Percentiles rank a stretch among this genome's conserved stretches.
phyloP scores from a whole-genome alignment of 495 filamentous ascomycete genomes.

The Penicillium simplicissimum region DNA sequence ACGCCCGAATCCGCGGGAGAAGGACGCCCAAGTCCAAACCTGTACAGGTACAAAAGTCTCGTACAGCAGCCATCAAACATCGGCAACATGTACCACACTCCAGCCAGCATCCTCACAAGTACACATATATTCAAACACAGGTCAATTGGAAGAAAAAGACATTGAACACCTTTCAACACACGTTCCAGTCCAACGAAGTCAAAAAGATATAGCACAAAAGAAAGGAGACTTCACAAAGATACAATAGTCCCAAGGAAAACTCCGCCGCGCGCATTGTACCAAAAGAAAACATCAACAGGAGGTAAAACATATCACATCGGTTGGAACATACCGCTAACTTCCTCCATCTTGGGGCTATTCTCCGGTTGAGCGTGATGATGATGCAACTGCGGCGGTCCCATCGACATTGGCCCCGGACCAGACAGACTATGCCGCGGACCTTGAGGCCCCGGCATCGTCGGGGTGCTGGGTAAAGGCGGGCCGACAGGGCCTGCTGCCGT shows the following conservation, averaged over 20 bases:
- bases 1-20: conserved; percentile 30
- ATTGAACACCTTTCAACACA: not conserved
- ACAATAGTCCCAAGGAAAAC: conserved; percentile 19
- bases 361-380: conserved; percentile 82
- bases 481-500: conserved; percentile 53
- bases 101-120: conserved; percentile 15
- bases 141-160: not conserved
- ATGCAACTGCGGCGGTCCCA: conserved; percentile 67
- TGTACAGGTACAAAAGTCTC: conserved; percentile 26
- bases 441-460: conserved; percentile 47
- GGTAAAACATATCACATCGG: conserved; percentile 55
- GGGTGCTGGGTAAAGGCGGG: conserved; percentile 49
- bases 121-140: conserved; percentile 17
- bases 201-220: conserved; percentile 6
- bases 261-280: conserved; percentile 20
- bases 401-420: conserved; percentile 49
- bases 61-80: conserved; percentile 18
- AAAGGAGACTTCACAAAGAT: conserved; percentile 18
- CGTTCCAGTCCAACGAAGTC: conserved; percentile 13
- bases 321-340: conserved; percentile 94
- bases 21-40: conserved; percentile 32
- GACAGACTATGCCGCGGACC: conserved; percentile 51
- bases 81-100: conserved; percentile 10
- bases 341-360: conserved; percentile 71
- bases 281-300: conserved; percentile 24